phyloP scores from a whole-genome alignment of 495 filamentous ascomycete species.

The Trichoderma virens region DNA sequence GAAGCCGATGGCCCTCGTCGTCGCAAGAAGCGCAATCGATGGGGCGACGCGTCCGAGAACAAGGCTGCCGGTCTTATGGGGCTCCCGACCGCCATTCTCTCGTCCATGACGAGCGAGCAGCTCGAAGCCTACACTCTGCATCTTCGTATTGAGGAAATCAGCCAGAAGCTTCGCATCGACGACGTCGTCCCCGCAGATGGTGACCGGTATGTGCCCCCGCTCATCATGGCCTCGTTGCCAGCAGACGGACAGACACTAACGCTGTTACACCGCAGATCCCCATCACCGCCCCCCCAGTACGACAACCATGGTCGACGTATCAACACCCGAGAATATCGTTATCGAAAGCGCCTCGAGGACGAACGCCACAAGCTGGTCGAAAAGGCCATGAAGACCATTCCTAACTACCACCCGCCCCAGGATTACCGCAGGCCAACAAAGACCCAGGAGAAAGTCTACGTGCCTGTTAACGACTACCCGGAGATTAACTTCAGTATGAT shows the following conservation, averaged over 20 bases:
- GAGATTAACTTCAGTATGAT: slow-evolving; percentile 99
- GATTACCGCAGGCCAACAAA: slow-evolving; percentile 97
- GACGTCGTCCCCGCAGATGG: slow-evolving; percentile 94
- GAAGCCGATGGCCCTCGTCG: slow-evolving; percentile 65
- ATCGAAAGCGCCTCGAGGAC: slow-evolving; percentile 94
- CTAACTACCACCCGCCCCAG: slow-evolving; percentile 94
- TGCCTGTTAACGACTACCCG: slow-evolving; percentile 99
- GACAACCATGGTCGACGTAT: slow-evolving; percentile 98
- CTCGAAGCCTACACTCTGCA: slow-evolving; percentile 93
- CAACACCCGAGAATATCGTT: slow-evolving; percentile 95
- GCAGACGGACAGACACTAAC: slow-evolving; percentile 11
- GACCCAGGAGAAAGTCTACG: slow-evolving; percentile 99
- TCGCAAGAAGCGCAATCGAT: slow-evolving; percentile 96
- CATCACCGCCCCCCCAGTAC: slow-evolving; percentile 92
- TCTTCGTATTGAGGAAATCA: slow-evolving; percentile 95
- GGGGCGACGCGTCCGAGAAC: slow-evolving; percentile 94
- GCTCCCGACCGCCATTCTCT: slow-evolving; percentile 88
- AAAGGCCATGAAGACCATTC: slow-evolving; percentile 96
- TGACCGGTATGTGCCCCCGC: slow-evolving; percentile 59
- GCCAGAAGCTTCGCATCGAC: slow-evolving; percentile 95
- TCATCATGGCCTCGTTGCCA: neutral
- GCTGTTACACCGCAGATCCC: slow-evolving; percentile 55
- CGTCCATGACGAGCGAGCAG: slow-evolving; percentile 96
- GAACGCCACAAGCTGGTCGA: slow-evolving; percentile 97
- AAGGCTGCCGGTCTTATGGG: slow-evolving; percentile 98